Percentiles rank a stretch among this genome's conserved stretches.
Conservation (phyloP, 495 filamentous ascomycete genomes). For the Lasiosphaeria ovina region DNA sequence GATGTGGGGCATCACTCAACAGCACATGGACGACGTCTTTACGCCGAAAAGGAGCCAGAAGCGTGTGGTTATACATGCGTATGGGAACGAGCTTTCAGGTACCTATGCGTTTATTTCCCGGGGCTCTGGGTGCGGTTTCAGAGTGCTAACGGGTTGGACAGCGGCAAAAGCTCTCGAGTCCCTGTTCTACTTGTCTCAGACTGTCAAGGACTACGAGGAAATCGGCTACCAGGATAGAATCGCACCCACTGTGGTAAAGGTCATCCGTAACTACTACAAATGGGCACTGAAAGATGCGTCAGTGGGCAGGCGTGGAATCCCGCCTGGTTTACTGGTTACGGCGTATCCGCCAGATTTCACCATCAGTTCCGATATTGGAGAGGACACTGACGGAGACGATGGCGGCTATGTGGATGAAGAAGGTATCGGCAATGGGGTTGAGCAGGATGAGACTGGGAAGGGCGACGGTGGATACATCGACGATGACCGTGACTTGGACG, state of each 20-base stretch:
- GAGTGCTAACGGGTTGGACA: conserved; percentile 15
- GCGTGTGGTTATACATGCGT: conserved; percentile 26
- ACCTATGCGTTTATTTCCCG: neutral
- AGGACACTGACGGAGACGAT: conserved; percentile 1
- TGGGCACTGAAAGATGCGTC: conserved; percentile 29
- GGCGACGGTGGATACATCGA: neutral
- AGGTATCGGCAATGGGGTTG: neutral
- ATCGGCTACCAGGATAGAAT: conserved; percentile 21
- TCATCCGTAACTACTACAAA: conserved; percentile 23
- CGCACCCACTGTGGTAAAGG: conserved; percentile 18
- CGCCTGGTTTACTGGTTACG: conserved; percentile 19
- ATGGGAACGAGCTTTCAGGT: conserved; percentile 28
- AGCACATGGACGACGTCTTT: conserved; percentile 25
- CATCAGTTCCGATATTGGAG: neutral
- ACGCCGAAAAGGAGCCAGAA: conserved; percentile 24
- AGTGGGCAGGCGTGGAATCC: conserved; percentile 12
- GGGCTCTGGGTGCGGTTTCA: neutral
- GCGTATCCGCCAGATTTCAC: conserved; percentile 18
- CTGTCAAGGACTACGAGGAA: conserved; percentile 29
- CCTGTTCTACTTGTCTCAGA: conserved; percentile 31
- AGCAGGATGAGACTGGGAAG: neutral
- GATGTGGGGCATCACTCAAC: conserved; percentile 33
- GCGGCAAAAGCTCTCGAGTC: conserved; percentile 31
- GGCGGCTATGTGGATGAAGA: conserved; percentile 2
- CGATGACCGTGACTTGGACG: neutral